These are phyloP conservation scores for Ogataea nitratoaversa DNA, from an alignment of 805 yeast genomes.

Conservation along the genomic window DNA sequence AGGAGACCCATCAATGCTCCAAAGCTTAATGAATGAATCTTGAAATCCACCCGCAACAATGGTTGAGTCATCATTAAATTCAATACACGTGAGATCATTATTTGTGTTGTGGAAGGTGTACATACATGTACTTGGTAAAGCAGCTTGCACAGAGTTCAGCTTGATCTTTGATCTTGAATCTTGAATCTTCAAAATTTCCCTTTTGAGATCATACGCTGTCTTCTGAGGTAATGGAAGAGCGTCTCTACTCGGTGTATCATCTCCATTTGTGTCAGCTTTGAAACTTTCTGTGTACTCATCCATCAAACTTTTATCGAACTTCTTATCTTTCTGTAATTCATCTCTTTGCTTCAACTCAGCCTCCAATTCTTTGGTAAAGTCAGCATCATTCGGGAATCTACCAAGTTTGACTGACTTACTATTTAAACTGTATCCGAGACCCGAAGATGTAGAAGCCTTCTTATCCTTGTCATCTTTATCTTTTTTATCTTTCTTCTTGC, in stretches of 20 bases:
- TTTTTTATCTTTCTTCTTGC: conserved; percentile 15
- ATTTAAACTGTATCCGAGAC: conserved; percentile 54
- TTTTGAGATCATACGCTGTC: conserved; percentile 72
- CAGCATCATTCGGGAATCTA: conserved; percentile 79
- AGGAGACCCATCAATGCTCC: conserved; percentile 93
- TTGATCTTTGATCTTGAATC: conserved; percentile 76
- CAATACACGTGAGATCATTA: conserved; percentile 79
- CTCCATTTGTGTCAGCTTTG: conserved; percentile 46
- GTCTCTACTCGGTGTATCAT: conserved; percentile 71
- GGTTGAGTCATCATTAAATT: conserved; percentile 83
- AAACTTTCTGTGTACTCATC: conserved; percentile 61
- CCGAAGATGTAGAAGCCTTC: conserved; percentile 4
- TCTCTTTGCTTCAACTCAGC: conserved; percentile 80
- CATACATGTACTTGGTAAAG: conserved; percentile 94
- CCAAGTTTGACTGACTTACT: conserved; percentile 77
- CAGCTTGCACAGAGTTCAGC: conserved; percentile 66
- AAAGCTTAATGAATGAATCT: conserved; percentile 83
- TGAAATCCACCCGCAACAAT: conserved; percentile 92
- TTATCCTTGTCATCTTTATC: conserved; percentile 22
- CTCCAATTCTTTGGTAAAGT: conserved; percentile 77
- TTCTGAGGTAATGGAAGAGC: conserved; percentile 81
- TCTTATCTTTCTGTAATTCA: conserved; percentile 36
- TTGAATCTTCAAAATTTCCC: conserved; percentile 72
- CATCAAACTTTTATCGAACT: conserved; percentile 41
- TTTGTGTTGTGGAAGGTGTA: conserved; percentile 96